phyloP scores from a whole-genome alignment of 106 monocot species.

The Vanilla planifolia region DNA sequence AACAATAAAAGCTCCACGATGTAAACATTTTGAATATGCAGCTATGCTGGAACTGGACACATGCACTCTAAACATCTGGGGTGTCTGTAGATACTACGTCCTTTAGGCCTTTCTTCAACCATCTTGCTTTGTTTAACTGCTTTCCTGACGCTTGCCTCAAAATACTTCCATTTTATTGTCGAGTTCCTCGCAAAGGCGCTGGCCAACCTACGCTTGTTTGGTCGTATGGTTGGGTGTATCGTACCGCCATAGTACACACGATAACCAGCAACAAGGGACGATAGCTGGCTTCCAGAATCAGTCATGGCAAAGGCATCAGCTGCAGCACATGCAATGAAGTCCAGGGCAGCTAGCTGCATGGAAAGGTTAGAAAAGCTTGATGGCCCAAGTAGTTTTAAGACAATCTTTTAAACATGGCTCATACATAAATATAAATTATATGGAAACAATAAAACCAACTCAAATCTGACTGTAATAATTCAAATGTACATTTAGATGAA shows the following conservation, averaged over 20 bases:
- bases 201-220: constrained; percentile 82
- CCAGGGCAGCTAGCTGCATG: constrained; percentile 85
- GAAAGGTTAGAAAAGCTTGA: background rate
- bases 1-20: background rate
- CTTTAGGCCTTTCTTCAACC: constrained; percentile 69
- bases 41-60: constrained; percentile 45
- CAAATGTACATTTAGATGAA: too few relatives aligned
- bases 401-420: too few relatives aligned
- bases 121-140: constrained; percentile 64
- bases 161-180: constrained; percentile 85
- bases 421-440: too few relatives aligned
- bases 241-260: constrained; percentile 92
- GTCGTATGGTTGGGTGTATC: constrained; percentile 64
- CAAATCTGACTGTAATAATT: too few relatives aligned
- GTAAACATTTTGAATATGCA: constrained; percentile 10
- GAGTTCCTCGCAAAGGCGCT: constrained; percentile 65
- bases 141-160: constrained; percentile 79
- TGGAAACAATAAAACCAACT: too few relatives aligned
- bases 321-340: constrained; percentile 88
- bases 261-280: constrained; percentile 84
- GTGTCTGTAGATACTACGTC: constrained; percentile 88
- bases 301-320: constrained; percentile 97
- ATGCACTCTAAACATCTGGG: constrained; percentile 82
- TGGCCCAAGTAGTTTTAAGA: too few relatives aligned
- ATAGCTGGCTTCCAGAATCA: constrained; percentile 92